Evolutionary conservation across 169 alveolate genomes (phyloP).

Genomic region (Prorocentrum cordatum): DNA sequence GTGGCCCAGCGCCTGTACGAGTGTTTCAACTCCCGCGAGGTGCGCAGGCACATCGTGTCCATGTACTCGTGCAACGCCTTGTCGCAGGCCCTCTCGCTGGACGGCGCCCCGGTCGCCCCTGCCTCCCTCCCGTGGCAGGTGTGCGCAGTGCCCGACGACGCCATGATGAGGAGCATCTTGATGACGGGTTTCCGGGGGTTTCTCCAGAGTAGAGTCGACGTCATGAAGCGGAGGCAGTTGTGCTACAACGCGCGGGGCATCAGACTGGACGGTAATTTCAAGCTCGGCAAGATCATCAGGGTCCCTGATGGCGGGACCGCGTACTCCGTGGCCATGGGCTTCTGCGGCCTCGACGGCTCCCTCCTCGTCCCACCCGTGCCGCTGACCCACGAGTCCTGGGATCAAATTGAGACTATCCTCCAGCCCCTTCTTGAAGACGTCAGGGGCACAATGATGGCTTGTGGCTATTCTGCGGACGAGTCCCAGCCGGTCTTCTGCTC

Average conservation of each 20-base stretch:
- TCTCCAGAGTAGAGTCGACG: neutral
- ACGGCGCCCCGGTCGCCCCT: too few relatives aligned
- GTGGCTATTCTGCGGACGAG: neutral
- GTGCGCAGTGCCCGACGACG: neutral
- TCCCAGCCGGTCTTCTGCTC: neutral
- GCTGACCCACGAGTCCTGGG: neutral
- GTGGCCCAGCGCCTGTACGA: too few relatives aligned
- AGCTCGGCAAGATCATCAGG: neutral
- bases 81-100: too few relatives aligned
- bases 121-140: too few relatives aligned
- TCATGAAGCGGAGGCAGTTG: neutral
- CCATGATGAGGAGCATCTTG: neutral
- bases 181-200: neutral
- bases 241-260: neutral
- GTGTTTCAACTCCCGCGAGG: too few relatives aligned
- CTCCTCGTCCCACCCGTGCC: neutral
- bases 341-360: neutral
- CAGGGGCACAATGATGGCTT: neutral
- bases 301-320: neutral
- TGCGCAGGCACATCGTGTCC: too few relatives aligned
- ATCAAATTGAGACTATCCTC: neutral
- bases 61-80: too few relatives aligned
- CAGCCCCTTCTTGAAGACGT: neutral
- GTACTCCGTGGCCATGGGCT: neutral
- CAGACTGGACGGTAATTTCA: neutral